Conservation (phyloP, 2,329 filamentous ascomycete species). For the Trichoderma lentiforme region DNA sequence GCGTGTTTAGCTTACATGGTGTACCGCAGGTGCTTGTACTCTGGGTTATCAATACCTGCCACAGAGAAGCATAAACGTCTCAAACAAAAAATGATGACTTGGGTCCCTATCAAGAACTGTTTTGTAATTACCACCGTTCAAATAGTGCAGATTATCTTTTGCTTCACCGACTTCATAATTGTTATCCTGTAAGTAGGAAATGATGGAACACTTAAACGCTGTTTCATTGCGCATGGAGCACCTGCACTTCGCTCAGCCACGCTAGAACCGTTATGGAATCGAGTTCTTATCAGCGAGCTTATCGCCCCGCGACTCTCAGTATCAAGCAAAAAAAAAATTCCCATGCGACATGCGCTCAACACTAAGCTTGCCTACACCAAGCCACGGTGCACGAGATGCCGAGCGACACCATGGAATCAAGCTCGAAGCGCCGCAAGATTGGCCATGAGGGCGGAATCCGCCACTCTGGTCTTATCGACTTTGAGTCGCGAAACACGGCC, state of each 20-base stretch:
- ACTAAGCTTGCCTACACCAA: conserved; percentile 7
- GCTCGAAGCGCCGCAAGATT: conserved; percentile 49
- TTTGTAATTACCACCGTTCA: not conserved
- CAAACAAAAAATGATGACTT: not conserved
- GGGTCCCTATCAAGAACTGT: not conserved
- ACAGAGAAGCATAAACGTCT: not conserved
- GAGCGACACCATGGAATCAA: conserved; percentile 41
- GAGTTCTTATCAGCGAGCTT: conserved; percentile 20
- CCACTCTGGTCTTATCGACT: conserved; percentile 38
- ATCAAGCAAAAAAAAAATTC: conserved; percentile 17
- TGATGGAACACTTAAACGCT: not conserved
- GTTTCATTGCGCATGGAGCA: not conserved
- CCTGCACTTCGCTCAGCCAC: not conserved
- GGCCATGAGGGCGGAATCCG: conserved; percentile 38
- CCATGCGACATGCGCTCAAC: conserved; percentile 10
- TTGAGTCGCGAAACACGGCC: conserved; percentile 39
- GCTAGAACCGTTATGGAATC: not conserved
- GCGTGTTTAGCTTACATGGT: not conserved
- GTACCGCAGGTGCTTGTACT: not conserved
- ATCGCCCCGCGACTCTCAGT: conserved; percentile 25
- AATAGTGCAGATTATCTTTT: not conserved
- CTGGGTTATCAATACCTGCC: not conserved
- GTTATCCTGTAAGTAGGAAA: not conserved
- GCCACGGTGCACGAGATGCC: not conserved
- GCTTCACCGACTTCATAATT: not conserved